Percentiles rank a stretch among this genome's conserved stretches.
Conservation (phyloP, 2,329 filamentous ascomycete species). For the Microdochium nivale region DNA sequence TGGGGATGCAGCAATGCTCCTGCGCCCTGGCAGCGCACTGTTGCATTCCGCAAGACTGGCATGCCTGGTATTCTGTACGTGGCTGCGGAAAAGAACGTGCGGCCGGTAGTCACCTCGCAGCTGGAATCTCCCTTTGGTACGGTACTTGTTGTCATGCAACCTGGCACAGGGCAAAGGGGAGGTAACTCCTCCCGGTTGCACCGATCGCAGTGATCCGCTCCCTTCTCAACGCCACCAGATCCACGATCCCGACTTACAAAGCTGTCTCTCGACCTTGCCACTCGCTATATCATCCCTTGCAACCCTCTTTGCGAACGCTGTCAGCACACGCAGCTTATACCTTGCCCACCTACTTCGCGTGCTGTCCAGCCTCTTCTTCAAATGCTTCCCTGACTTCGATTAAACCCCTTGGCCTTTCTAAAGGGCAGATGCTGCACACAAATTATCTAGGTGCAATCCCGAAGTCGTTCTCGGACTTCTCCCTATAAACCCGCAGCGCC, state of each 20-base stretch:
- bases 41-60: not conserved
- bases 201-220: not conserved
- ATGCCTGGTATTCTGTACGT: not conserved
- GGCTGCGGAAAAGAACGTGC: not conserved
- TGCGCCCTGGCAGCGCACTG: not conserved
- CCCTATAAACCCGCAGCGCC: not conserved
- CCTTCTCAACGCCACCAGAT: not conserved
- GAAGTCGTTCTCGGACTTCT: not conserved
- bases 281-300: conserved; percentile 1
- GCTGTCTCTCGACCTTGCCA: not conserved
- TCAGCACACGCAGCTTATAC: not conserved
- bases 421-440: not conserved
- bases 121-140: not conserved
- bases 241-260: not conserved
- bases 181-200: not conserved
- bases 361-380: not conserved
- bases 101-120: not conserved
- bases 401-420: not conserved
- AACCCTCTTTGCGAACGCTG: not conserved
- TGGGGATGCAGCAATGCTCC: no score
- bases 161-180: not conserved
- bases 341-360: not conserved
- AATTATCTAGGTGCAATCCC: not conserved
- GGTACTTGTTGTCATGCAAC: not conserved
- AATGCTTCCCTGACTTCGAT: not conserved